phyloP scores from a whole-genome alignment of 116 monocot species.

The Phalaenopsis hybrid region DNA sequence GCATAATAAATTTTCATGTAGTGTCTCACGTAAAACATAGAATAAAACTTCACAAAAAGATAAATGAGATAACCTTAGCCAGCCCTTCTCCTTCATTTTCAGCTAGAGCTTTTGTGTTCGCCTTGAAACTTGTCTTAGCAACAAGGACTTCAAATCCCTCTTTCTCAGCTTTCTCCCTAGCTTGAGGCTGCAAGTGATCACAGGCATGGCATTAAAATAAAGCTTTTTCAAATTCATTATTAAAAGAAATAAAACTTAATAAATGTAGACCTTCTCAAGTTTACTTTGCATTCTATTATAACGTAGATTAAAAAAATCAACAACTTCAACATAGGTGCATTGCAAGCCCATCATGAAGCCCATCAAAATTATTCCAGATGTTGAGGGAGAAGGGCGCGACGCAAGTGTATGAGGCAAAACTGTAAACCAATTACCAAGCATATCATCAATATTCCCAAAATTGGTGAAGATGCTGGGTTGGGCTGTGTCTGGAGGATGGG shows the following conservation, averaged over 20 bases:
- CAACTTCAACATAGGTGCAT: neutral
- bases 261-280: neutral
- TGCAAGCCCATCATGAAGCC: too few species aligned
- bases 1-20: neutral
- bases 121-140: conserved; percentile 92
- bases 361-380: too few species aligned
- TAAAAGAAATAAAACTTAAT: neutral
- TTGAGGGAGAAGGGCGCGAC: too few species aligned
- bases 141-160: conserved; percentile 80
- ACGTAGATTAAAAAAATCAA: neutral
- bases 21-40: neutral
- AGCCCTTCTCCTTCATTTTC: conserved; percentile 99
- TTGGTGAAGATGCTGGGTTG: too few species aligned
- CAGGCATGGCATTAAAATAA: neutral
- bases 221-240: neutral
- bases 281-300: neutral
- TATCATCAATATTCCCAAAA: too few species aligned
- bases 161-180: conserved; percentile 75
- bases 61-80: conserved; percentile 63
- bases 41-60: neutral
- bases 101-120: conserved; percentile 95
- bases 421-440: too few species aligned
- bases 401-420: too few species aligned
- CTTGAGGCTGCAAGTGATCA: conserved; percentile 73
- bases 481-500: too few species aligned